These are phyloP conservation scores for Silene coronaria DNA, from an alignment of 179 eudicot genomes.

Conservation along the genomic window DNA sequence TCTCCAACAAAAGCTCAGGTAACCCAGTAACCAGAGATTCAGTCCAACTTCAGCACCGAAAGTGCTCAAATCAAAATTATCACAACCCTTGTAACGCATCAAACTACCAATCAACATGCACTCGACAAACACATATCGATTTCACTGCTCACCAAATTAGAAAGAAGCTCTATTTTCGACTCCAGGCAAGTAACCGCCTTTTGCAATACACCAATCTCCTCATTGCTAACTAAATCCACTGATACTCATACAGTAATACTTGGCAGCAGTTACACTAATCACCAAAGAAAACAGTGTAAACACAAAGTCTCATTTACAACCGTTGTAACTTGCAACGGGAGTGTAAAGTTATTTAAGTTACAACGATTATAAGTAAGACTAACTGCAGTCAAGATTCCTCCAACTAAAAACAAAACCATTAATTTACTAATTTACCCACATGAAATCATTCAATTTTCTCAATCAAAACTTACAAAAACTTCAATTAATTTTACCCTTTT, in stretches of 20 bases:
- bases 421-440: neutral
- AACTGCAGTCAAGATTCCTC: neutral
- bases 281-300: neutral
- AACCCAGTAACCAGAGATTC: neutral
- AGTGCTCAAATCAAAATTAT: neutral
- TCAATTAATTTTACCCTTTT: neutral
- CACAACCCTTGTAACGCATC: neutral
- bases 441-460: neutral
- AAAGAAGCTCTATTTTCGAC: neutral
- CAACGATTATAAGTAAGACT: too few species aligned
- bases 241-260: too few species aligned
- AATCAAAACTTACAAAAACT: neutral
- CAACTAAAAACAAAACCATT: neutral
- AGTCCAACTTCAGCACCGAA: too few species aligned
- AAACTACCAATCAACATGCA: neutral
- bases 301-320: too few species aligned
- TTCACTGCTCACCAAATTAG: neutral
- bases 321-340: too few species aligned
- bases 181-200: neutral
- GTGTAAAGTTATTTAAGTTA: too few species aligned
- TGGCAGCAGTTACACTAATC: neutral
- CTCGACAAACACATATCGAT: neutral
- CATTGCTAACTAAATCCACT: slow-evolving; percentile 2
- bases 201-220: neutral
- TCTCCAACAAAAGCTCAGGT: neutral